phyloP scores from a whole-genome alignment of 164 flowering plant genomes.

The Stephania yunnanensis region DNA sequence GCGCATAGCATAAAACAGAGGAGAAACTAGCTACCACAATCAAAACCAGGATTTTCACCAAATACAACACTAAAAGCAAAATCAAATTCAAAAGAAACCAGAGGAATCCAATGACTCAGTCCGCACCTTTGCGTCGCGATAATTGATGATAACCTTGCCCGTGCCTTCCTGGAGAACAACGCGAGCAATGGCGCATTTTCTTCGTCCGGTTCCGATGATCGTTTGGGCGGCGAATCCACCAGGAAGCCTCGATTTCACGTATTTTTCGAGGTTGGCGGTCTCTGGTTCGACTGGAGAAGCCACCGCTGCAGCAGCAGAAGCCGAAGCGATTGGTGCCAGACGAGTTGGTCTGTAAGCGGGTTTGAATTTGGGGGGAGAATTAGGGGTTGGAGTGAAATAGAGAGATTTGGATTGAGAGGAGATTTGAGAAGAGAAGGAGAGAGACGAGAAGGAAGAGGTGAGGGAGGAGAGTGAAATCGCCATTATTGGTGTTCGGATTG shows the following conservation, averaged over 20 bases:
- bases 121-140: conserved; percentile 78
- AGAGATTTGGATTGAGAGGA: conserved; percentile 40
- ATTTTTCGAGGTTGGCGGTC: conserved; percentile 40
- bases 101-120: not conserved
- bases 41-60: not conserved
- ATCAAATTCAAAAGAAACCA: not conserved
- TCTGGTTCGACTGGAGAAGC: conserved; percentile 33
- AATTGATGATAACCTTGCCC: conserved; percentile 76
- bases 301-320: conserved; percentile 24
- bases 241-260: conserved; percentile 78
- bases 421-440: conserved; percentile 63
- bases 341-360: conserved; percentile 14
- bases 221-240: conserved; percentile 94
- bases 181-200: conserved; percentile 87
- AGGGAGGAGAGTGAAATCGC: conserved; percentile 55
- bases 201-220: conserved; percentile 70
- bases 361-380: conserved; percentile 11
- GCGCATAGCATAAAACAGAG: not conserved
- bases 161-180: conserved; percentile 91
- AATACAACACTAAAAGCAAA: not conserved
- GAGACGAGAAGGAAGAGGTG: conserved; percentile 53
- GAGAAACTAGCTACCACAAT: not conserved
- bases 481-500: conserved; percentile 24
- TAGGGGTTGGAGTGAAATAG: conserved; percentile 24
- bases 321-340: conserved; percentile 20